These are phyloP conservation scores for Hypoxylon sp. DNA, from an alignment of 2,329 filamentous ascomycete species.

Conservation along the genomic window DNA sequence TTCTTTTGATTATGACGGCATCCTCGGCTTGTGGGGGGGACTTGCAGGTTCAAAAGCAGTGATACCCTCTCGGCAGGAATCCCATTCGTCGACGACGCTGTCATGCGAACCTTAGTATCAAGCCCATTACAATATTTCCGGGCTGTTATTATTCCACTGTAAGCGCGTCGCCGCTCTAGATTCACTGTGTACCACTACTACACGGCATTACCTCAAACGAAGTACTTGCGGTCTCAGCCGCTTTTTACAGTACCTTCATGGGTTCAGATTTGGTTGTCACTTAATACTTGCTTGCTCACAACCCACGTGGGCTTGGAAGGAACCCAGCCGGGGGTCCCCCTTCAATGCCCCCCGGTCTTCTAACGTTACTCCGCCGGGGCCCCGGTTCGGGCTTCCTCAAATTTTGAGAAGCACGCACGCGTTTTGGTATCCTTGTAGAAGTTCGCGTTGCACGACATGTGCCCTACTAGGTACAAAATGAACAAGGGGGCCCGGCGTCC, in stretches of 20 bases:
- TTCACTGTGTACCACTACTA: neutral
- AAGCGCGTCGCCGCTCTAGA: slow-evolving; percentile 8
- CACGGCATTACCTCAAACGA: neutral
- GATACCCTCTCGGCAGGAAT: slow-evolving; percentile 34
- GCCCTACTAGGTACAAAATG: slow-evolving; percentile 8
- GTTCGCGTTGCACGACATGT: slow-evolving; percentile 28
- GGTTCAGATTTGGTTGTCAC: slow-evolving; percentile 23
- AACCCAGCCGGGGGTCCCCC: slow-evolving; percentile 24
- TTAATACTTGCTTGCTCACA: slow-evolving; percentile 13
- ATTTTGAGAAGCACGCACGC: slow-evolving; percentile 25
- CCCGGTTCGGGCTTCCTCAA: slow-evolving; percentile 20
- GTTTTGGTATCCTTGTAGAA: slow-evolving; percentile 9
- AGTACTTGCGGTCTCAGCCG: slow-evolving; percentile 15
- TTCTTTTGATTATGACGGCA: slow-evolving; percentile 27
- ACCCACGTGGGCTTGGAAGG: slow-evolving; percentile 32
- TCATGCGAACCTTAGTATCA: slow-evolving; percentile 33
- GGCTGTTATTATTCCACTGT: slow-evolving; percentile 22
- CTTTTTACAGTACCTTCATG: slow-evolving; percentile 20
- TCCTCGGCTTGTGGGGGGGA: slow-evolving; percentile 28
- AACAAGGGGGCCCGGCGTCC: neutral
- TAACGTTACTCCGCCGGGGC: slow-evolving; percentile 11
- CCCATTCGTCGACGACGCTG: slow-evolving; percentile 35
- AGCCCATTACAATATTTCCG: slow-evolving; percentile 20
- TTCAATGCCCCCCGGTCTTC: neutral
- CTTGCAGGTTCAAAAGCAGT: slow-evolving; percentile 12